phyloP scores from a whole-genome alignment of 1,139 yeast species.

The Kodamaea alishanica region DNA sequence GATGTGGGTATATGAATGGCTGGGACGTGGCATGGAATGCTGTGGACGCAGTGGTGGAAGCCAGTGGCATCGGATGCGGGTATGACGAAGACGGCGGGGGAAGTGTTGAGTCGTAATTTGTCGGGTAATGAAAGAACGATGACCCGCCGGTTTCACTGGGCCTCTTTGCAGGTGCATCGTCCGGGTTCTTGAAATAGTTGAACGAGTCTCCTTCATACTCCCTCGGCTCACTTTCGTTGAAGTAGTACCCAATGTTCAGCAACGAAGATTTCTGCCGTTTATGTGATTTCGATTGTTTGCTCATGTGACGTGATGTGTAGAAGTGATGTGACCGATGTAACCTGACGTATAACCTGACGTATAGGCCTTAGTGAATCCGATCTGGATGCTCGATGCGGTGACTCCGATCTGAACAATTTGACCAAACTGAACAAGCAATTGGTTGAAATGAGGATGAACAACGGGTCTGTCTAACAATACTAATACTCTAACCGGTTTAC shows the following conservation, averaged over 20 bases:
- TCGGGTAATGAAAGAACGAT: constrained; percentile 15
- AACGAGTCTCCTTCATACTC: constrained; percentile 3
- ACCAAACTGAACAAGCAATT: too few species aligned
- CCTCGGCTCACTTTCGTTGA: constrained; percentile 15
- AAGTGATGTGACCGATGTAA: too few species aligned
- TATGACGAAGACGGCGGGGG: constrained; percentile 7
- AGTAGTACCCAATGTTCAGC: constrained; percentile 35
- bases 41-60: constrained; percentile 5
- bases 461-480: too few species aligned
- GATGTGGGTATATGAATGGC: constrained; percentile 10
- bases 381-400: too few species aligned
- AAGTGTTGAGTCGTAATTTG: constrained; percentile 10
- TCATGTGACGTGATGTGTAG: too few species aligned
- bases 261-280: constrained; percentile 43
- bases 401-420: too few species aligned
- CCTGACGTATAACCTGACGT: too few species aligned
- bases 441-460: too few species aligned
- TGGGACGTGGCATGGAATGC: constrained; percentile 7
- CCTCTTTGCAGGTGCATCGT: background rate
- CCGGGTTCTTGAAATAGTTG: too few species aligned
- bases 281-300: constrained; percentile 22
- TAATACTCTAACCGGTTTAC: too few species aligned
- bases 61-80: constrained; percentile 4
- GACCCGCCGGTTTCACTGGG: constrained; percentile 1
- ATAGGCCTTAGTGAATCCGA: too few species aligned